Percentiles rank a stretch among this genome's conserved stretches.
These are phyloP conservation scores for Orbilia brochopaga DNA, from an alignment of 2,329 filamentous ascomycete genomes.

Conservation along the genomic window DNA sequence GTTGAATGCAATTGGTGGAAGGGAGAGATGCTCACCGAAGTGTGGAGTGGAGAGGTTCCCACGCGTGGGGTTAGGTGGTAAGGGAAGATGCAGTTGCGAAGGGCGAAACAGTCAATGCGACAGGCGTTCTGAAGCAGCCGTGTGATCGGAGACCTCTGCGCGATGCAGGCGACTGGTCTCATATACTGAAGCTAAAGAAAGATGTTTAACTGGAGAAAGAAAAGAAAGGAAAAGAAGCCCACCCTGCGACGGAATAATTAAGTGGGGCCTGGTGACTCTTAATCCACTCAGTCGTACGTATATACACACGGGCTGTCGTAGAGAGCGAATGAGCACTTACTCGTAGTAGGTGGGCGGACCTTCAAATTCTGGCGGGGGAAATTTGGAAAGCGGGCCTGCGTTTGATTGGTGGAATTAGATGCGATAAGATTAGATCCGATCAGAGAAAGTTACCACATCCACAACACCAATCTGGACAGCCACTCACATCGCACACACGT, in stretches of 20 bases:
- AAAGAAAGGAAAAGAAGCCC: too few relatives aligned
- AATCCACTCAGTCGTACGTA: not conserved
- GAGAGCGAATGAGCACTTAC: too few relatives aligned
- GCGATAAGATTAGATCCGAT: conserved; percentile 42
- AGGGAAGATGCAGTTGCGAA: conserved; percentile 10
- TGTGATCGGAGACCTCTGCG: conserved; percentile 30
- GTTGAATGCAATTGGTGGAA: not conserved
- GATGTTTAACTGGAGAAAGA: not conserved
- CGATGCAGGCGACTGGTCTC: conserved; percentile 33
- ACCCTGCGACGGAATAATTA: not conserved
- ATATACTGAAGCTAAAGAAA: conserved; percentile 13
- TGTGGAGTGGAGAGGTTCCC: conserved; percentile 5
- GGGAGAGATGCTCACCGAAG: conserved; percentile 13
- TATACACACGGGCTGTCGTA: too few relatives aligned
- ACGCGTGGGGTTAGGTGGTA: conserved; percentile 8
- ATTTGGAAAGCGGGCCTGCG: conserved; percentile 18
- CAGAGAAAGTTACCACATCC: not conserved
- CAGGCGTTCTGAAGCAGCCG: conserved; percentile 10
- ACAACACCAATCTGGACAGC: not conserved
- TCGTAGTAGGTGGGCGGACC: conserved; percentile 13
- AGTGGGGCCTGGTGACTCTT: conserved; percentile 30
- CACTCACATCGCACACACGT: not conserved
- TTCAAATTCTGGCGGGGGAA: conserved; percentile 25
- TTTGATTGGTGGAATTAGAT: conserved; percentile 2
- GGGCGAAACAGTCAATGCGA: conserved; percentile 20